Conservation (phyloP, 805 yeast genomes). For the Lipomyces oligophaga region DNA sequence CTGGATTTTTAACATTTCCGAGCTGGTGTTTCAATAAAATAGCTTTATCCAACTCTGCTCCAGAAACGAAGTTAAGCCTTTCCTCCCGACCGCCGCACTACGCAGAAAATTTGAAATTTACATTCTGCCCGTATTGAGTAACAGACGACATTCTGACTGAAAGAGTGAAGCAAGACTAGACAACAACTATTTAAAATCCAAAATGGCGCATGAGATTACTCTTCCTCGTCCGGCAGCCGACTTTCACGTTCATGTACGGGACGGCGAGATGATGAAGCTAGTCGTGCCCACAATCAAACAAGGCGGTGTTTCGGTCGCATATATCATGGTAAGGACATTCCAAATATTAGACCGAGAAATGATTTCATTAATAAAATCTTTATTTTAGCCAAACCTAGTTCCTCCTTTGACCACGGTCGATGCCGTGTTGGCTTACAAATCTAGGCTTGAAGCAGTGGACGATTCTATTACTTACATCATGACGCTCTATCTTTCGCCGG, state of each 20-base stretch:
- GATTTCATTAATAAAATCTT: not conserved
- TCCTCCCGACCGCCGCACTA: too few species aligned
- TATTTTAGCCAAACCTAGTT: slow-evolving; percentile 67
- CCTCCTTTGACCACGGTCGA: slow-evolving; percentile 86
- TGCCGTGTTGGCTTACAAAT: slow-evolving; percentile 66
- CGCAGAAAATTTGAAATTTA: too few species aligned
- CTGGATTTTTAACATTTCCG: slow-evolving; percentile 4
- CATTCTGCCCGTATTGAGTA: too few species aligned
- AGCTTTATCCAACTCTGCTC: too few species aligned
- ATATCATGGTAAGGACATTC: slow-evolving; percentile 57
- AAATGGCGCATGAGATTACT: slow-evolving; percentile 5
- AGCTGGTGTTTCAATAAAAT: slow-evolving; percentile 1
- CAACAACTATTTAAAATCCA: too few species aligned
- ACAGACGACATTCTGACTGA: too few species aligned
- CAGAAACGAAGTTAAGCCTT: too few species aligned
- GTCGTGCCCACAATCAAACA: slow-evolving; percentile 84
- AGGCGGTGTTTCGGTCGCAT: slow-evolving; percentile 90
- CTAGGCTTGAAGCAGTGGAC: slow-evolving; percentile 56
- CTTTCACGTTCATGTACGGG: slow-evolving; percentile 94
- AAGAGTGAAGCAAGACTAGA: too few species aligned
- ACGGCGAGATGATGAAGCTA: slow-evolving; percentile 86
- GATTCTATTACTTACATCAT: slow-evolving; percentile 85
- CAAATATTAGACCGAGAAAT: not conserved
- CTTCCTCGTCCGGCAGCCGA: slow-evolving; percentile 57
- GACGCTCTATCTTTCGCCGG: slow-evolving; percentile 79